Conservation (phyloP, 192 early-diverging fungal genomes). For the Podila epicladia region DNA sequence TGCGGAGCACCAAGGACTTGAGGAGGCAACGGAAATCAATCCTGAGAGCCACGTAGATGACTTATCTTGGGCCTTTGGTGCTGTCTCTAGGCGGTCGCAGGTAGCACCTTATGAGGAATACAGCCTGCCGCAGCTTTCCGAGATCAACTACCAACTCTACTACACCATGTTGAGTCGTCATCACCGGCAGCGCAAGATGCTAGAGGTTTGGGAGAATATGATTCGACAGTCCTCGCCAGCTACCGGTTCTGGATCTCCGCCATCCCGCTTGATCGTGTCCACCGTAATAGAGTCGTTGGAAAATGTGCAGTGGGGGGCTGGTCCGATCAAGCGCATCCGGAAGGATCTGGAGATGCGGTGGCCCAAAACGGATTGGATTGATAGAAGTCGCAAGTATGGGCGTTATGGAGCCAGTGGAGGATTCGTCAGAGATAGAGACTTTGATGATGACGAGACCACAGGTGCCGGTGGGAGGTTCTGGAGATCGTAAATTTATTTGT, state of each 20-base stretch:
- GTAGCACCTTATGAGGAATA: not conserved
- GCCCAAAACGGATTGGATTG: slow-evolving; percentile 19
- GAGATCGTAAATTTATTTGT: slow-evolving; percentile 1
- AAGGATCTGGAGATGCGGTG: slow-evolving; percentile 20
- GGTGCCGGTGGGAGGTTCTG: slow-evolving; percentile 44
- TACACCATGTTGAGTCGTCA: slow-evolving; percentile 35
- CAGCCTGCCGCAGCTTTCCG: not conserved
- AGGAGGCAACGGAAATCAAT: too few species aligned
- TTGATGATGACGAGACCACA: slow-evolving; percentile 12
- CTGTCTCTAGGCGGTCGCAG: not conserved
- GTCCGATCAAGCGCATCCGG: slow-evolving; percentile 23
- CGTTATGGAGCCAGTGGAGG: not conserved
- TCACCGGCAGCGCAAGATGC: slow-evolving; percentile 39
- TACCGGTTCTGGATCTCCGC: slow-evolving; percentile 2
- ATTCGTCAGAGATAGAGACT: not conserved
- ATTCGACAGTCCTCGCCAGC: slow-evolving; percentile 8
- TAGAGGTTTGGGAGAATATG: slow-evolving; percentile 42
- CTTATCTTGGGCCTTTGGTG: not conserved
- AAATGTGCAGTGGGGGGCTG: slow-evolving; percentile 43
- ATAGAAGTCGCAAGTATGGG: not conserved
- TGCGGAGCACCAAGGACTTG: not conserved
- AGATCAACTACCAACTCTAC: slow-evolving; percentile 33
- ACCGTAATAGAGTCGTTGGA: slow-evolving; percentile 33
- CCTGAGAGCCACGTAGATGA: not conserved
- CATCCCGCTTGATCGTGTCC: slow-evolving; percentile 12